These are phyloP conservation scores for Saitoella complicata DNA, from an alignment of 805 yeast species.

Conservation along the genomic window DNA sequence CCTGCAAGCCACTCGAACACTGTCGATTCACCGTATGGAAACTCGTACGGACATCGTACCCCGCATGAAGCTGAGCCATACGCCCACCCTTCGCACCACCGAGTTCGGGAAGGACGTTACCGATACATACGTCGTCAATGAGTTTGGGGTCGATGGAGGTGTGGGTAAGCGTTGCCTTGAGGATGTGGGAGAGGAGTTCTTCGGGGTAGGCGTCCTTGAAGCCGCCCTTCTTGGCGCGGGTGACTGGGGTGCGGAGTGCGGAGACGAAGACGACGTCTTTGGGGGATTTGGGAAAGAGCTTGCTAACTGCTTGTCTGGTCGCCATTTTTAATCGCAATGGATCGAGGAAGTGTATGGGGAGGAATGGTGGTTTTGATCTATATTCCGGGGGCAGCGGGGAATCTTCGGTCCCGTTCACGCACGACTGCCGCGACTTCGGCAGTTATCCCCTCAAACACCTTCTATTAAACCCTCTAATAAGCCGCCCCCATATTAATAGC, in stretches of 20 bases:
- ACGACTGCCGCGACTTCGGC: too few species aligned
- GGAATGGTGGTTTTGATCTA: too few species aligned
- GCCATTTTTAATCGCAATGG: too few species aligned
- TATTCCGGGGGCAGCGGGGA: too few species aligned
- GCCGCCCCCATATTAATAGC: too few species aligned
- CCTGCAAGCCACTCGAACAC: conserved; percentile 88
- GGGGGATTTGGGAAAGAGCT: conserved; percentile 40
- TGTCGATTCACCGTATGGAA: conserved; percentile 81
- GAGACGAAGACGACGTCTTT: conserved; percentile 83
- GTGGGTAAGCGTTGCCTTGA: conserved; percentile 43
- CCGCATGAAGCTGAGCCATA: conserved; percentile 83
- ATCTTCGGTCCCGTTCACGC: too few species aligned
- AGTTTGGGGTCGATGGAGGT: conserved; percentile 34
- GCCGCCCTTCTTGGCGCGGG: conserved; percentile 74
- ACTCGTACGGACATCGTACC: conserved; percentile 65
- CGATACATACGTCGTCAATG: conserved; percentile 76
- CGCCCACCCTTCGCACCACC: conserved; percentile 93
- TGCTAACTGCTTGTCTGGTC: conserved; percentile 16
- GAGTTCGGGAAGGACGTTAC: conserved; percentile 61
- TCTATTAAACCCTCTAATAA: too few species aligned
- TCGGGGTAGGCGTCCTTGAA: conserved; percentile 75
- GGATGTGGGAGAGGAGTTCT: conserved; percentile 51
- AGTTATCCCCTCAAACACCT: too few species aligned
- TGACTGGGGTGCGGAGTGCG: conserved; percentile 80
- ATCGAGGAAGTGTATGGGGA: too few species aligned